A percentile compares a stretch with the other conserved stretches of the same genome.
These are phyloP conservation scores for Sporobolomyces pararoseus DNA, from an alignment of 768 basidiomycete genomes.

Conservation along the genomic window DNA sequence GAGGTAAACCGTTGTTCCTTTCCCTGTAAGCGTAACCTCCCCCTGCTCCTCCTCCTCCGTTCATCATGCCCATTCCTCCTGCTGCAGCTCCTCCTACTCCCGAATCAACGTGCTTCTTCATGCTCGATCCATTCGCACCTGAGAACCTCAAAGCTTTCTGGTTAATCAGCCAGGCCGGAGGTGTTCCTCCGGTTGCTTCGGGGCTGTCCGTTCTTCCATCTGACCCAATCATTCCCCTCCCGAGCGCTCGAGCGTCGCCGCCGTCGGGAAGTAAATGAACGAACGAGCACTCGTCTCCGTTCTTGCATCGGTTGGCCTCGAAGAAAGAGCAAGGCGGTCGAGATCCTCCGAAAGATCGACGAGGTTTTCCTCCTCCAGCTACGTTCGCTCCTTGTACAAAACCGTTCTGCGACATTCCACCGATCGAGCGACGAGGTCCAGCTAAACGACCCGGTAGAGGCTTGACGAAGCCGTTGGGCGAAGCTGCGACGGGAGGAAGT, in stretches of 20 bases:
- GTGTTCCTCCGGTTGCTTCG: conserved; percentile 36
- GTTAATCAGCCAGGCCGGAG: conserved; percentile 27
- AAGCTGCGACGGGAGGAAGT: neutral
- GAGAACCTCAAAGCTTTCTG: conserved; percentile 5
- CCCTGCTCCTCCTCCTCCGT: neutral
- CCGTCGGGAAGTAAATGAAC: conserved; percentile 39
- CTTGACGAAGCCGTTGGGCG: conserved; percentile 3
- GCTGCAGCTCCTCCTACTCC: neutral
- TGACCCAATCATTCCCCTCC: conserved; percentile 26
- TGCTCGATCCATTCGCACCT: neutral
- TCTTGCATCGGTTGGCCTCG: conserved; percentile 42
- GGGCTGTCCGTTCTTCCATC: conserved; percentile 38
- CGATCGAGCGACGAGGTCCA: conserved; percentile 19
- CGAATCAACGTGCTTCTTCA: neutral
- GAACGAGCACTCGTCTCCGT: conserved; percentile 43
- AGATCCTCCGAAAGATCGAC: conserved; percentile 7
- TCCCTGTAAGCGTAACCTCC: neutral
- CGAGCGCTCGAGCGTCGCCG: conserved; percentile 34
- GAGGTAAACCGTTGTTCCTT: neutral
- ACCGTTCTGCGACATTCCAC: neutral
- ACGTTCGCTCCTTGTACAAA: neutral
- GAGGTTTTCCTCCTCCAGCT: conserved; percentile 5
- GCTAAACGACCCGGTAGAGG: neutral
- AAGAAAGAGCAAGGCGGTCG: conserved; percentile 44
- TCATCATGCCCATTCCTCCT: neutral